Base-by-base conservation (phyloP, 306 rosid species). In the Lupinus albus region DNA sequence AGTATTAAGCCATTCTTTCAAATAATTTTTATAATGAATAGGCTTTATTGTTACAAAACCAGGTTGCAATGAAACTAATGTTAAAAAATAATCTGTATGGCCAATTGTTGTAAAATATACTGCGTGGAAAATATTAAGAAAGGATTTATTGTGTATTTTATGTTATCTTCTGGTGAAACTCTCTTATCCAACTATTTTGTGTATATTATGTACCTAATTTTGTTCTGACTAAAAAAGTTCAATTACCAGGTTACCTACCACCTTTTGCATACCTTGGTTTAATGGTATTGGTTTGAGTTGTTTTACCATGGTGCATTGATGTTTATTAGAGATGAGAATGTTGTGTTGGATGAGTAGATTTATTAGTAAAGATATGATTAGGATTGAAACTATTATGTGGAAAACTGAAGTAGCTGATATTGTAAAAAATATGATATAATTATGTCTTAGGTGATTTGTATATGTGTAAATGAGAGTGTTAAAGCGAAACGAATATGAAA, bases 1-100 rank as follows among this genome's bases (percentile, higher is more conserved):
- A 21, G 72, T 77, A 64, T 57, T 57, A 70, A 57, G 71, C 18
- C 55, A 74, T 77, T 77, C 67, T 80, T 80, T 80, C 30, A 2
- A 48, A 56, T 36, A 28, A 61, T 47, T 73, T 73, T 54, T 73
- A 1, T 50, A 41, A 35, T 59, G 56, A 76, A 8, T 68, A 38
- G 73, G 61, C 50, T 68, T 25, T 25, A 25, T 56, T 61, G 41
- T 13, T 47, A 6, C 68, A 41, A 39, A 57, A 48, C 5, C 21
- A 8, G 25, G 42, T 63, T 63, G 63, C 30, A 25, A 64, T 63
- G 42, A 64, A 67, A 47, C 12, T 13, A 20, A 30, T 56, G 35
- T 53, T 17, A 0, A 72, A 58, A 64, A 20, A 59, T 75, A 35
- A 44, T 39, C 4, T 46, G 11, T 62, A 56, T 12, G 70, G 46